Conservation (phyloP, 2,329 filamentous ascomycete species). For the Periconia macrospinosa region DNA sequence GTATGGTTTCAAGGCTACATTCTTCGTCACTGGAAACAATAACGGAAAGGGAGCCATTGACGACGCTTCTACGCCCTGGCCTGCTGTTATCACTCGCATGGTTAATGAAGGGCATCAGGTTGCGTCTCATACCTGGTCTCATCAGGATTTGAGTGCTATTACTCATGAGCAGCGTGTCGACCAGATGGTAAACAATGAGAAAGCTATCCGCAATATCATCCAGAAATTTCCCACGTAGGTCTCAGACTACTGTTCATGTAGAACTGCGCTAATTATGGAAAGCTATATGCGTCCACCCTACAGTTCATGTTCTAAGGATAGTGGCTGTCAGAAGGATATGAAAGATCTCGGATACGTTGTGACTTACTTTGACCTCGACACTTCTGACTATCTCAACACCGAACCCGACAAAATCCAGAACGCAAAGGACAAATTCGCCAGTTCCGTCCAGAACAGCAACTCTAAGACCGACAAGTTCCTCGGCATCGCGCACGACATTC, state of each 20-base stretch:
- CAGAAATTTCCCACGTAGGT: conserved; percentile 59
- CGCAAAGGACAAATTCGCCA: conserved; percentile 44
- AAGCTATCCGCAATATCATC: conserved; percentile 57
- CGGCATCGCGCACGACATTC: conserved; percentile 57
- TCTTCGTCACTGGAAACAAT: conserved; percentile 65
- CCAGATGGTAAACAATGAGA: conserved; percentile 57
- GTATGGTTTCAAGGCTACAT: conserved; percentile 66
- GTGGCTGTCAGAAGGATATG: conserved; percentile 43
- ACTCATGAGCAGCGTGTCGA: conserved; percentile 48
- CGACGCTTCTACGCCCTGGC: conserved; percentile 50
- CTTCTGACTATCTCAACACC: conserved; percentile 46
- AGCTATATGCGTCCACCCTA: conserved; percentile 56
- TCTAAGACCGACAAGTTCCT: conserved; percentile 46
- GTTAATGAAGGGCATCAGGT: conserved; percentile 60
- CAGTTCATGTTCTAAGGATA: conserved; percentile 44
- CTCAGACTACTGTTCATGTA: too few relatives aligned
- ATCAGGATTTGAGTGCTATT: conserved; percentile 51
- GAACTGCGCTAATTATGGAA: too few relatives aligned
- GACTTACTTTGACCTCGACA: conserved; percentile 63
- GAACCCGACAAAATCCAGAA: conserved; percentile 31
- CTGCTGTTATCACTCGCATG: conserved; percentile 58
- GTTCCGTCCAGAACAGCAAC: conserved; percentile 41
- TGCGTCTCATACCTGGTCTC: conserved; percentile 61
- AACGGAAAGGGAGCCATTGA: conserved; percentile 60
- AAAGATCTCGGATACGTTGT: conserved; percentile 58